These are phyloP conservation scores for Lactarius vividus DNA, from an alignment of 768 basidiomycete genomes.

Conservation along the genomic window DNA sequence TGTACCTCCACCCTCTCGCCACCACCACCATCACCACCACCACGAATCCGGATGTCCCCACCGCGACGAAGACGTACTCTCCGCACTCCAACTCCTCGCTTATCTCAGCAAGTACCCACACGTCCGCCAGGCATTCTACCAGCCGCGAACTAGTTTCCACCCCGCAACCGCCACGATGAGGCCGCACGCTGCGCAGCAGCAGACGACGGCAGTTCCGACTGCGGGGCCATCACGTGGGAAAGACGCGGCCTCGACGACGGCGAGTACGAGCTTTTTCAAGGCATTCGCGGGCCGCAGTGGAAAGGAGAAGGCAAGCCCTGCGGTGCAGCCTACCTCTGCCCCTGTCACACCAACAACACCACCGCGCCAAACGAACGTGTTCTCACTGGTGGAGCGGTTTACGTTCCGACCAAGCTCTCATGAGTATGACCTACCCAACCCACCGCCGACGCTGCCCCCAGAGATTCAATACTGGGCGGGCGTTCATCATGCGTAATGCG, in stretches of 20 bases:
- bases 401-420: constrained; percentile 89
- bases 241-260: neutral
- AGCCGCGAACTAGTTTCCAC: constrained; percentile 77
- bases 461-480: constrained; percentile 99
- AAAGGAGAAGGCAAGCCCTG: constrained; percentile 40
- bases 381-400: constrained; percentile 93
- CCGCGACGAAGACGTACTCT: constrained; percentile 90
- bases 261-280: constrained; percentile 40
- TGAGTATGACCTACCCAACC: constrained; percentile 67
- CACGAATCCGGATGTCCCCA: constrained; percentile 58
- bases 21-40: constrained; percentile 38
- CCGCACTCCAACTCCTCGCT: constrained; percentile 88
- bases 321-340: constrained; percentile 29
- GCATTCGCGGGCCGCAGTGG: constrained; percentile 50
- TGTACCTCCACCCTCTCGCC: constrained; percentile 28
- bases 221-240: constrained; percentile 25
- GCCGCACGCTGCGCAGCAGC: constrained; percentile 25
- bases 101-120: constrained; percentile 98
- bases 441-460: constrained; percentile 66
- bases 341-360: constrained; percentile 24
- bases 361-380: constrained; percentile 79
- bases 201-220: constrained; percentile 15
- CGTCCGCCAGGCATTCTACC: constrained; percentile 94
- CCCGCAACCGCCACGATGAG: constrained; percentile 53
- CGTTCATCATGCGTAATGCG: constrained; percentile 99